Evolutionary conservation across 2,329 filamentous ascomycete species (phyloP).

Genomic region (Canariomyces notabilis): DNA sequence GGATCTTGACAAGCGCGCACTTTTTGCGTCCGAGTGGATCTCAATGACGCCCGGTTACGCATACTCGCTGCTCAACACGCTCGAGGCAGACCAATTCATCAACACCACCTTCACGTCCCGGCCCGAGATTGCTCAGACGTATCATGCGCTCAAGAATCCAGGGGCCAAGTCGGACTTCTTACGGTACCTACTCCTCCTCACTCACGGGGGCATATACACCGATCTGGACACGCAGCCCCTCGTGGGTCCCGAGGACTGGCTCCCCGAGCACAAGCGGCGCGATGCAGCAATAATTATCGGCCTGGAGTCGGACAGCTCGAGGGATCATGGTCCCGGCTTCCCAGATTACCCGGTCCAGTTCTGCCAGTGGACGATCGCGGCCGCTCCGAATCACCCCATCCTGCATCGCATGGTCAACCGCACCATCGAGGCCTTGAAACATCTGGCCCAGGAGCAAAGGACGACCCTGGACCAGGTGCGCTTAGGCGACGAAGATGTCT

Average conservation of each 20-base stretch:
- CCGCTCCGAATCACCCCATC: conserved; percentile 30
- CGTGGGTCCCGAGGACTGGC: conserved; percentile 39
- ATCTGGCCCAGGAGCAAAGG: conserved; percentile 13
- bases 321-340: conserved; percentile 26
- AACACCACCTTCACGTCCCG: conserved; percentile 20
- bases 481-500: conserved; percentile 27
- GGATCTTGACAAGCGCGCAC: neutral
- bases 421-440: conserved; percentile 23
- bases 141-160: conserved; percentile 24
- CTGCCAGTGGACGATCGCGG: conserved; percentile 35
- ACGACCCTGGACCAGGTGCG: conserved; percentile 15
- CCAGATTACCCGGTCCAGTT: conserved; percentile 30
- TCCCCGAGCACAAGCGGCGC: conserved; percentile 21
- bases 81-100: conserved; percentile 24
- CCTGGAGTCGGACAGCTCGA: conserved; percentile 30
- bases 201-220: conserved; percentile 44
- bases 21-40: neutral
- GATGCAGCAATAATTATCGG: conserved; percentile 28
- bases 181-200: conserved; percentile 27
- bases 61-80: neutral
- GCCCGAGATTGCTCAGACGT: conserved; percentile 20
- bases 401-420: conserved; percentile 26
- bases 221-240: conserved; percentile 57
- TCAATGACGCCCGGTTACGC: neutral
- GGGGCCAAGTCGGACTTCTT: conserved; percentile 31